These are phyloP conservation scores for Lathyrus tuberosus DNA, from an alignment of 306 rosid species.

Conservation along the genomic window DNA sequence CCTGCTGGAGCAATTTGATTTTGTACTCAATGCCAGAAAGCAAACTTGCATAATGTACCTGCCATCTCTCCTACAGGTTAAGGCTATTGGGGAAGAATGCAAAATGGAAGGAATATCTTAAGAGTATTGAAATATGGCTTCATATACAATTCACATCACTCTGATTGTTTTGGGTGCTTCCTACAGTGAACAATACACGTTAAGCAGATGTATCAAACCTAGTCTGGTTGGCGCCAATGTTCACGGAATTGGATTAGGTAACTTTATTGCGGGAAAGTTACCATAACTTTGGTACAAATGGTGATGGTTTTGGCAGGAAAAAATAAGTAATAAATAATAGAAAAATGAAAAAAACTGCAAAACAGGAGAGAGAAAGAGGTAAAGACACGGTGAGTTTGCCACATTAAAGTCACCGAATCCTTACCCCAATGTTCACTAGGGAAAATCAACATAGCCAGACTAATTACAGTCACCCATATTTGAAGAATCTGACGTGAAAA, in stretches of 20 bases:
- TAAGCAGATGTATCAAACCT: neutral
- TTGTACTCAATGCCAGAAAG: conserved; percentile 1
- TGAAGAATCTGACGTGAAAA: conserved; percentile 31
- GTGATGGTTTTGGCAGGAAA: too few relatives aligned
- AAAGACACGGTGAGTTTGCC: too few relatives aligned
- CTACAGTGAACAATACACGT: neutral
- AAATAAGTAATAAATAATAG: too few relatives aligned
- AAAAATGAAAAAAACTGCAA: too few relatives aligned
- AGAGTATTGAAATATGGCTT: neutral
- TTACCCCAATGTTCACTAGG: conserved; percentile 23
- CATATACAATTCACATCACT: neutral
- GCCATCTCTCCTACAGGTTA: neutral
- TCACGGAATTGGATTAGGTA: too few relatives aligned
- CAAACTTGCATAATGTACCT: neutral
- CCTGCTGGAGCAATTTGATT: conserved; percentile 1
- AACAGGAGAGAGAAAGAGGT: too few relatives aligned
- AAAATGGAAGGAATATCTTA: neutral
- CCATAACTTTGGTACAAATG: too few relatives aligned
- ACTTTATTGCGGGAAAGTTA: too few relatives aligned
- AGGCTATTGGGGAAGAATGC: neutral
- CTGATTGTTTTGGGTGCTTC: neutral
- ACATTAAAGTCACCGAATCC: too few relatives aligned
- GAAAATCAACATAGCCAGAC: conserved; percentile 16
- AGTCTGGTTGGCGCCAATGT: neutral
- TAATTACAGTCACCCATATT: conserved; percentile 2